Evolutionary conservation across 2,329 filamentous ascomycete species (phyloP).

Genomic region (Ophiostoma montium): DNA sequence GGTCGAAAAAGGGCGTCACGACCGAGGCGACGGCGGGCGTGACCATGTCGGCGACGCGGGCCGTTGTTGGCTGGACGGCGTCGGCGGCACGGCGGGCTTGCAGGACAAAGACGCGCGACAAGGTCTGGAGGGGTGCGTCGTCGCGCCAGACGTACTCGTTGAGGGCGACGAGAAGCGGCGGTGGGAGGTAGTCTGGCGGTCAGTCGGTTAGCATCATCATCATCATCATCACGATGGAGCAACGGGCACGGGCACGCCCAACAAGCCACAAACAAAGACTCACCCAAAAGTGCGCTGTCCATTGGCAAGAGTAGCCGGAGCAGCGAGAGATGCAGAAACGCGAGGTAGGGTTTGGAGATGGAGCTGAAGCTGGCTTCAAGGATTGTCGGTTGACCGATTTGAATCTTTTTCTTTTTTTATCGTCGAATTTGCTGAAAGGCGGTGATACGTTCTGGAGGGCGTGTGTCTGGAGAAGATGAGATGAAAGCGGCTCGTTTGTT

Average conservation of each 20-base stretch:
- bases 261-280: background rate
- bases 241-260: no score
- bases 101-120: slow-evolving; percentile 22
- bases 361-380: no score
- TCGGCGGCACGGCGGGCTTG: slow-evolving; percentile 19
- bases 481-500: no score
- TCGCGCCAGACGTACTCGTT: slow-evolving; percentile 34
- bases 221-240: no score
- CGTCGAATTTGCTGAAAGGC: no score
- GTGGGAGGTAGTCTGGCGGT: slow-evolving; percentile 21
- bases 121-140: slow-evolving; percentile 28
- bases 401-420: background rate
- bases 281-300: slow-evolving; percentile 6
- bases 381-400: background rate
- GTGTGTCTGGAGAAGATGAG: no score
- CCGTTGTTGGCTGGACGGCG: slow-evolving; percentile 26
- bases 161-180: slow-evolving; percentile 28
- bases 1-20: slow-evolving; percentile 28
- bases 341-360: no score
- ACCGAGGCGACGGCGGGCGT: slow-evolving; percentile 22
- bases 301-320: background rate
- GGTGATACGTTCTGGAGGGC: no score
- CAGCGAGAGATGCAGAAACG: background rate
- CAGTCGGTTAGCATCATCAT: no score
- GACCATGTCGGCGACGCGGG: slow-evolving; percentile 20